Conservation (phyloP, 768 basidiomycete genomes). For the Clavaria fumosa region DNA sequence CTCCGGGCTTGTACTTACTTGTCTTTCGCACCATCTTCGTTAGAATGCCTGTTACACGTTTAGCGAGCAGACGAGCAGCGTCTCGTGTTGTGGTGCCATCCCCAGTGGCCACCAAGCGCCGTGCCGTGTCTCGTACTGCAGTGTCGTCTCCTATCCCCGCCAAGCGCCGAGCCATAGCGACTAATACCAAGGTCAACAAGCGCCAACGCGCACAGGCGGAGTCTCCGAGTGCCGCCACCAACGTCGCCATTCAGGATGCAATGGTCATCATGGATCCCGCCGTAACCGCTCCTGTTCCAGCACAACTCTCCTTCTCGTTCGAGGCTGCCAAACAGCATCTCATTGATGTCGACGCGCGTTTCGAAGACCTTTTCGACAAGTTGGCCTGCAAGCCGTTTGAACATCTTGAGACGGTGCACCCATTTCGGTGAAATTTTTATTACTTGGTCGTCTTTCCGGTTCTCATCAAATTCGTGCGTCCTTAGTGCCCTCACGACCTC, state of each 20-base stretch:
- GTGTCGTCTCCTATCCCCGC: too few species aligned
- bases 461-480: conserved; percentile 2
- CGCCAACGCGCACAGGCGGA: too few species aligned
- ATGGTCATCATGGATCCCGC: too few species aligned
- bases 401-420: conserved; percentile 59
- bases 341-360: conserved; percentile 49
- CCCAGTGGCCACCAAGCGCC: background rate
- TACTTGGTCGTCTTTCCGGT: background rate
- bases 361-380: conserved; percentile 47
- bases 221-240: too few species aligned
- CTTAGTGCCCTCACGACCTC: conserved; percentile 57
- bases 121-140: too few species aligned
- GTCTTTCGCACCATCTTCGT: background rate
- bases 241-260: too few species aligned
- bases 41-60: conserved; percentile 20
- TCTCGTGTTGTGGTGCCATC: background rate
- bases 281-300: conserved; percentile 39
- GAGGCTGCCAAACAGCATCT: conserved; percentile 63
- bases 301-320: conserved; percentile 61
- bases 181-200: conserved; percentile 3
- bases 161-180: too few species aligned
- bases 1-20: too few species aligned
- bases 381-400: conserved; percentile 68
- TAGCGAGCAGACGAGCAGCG: conserved; percentile 13
- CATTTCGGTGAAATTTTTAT: conserved; percentile 44